phyloP scores from a whole-genome alignment of 257 asterid species.

The Nicotiana paniculata region DNA sequence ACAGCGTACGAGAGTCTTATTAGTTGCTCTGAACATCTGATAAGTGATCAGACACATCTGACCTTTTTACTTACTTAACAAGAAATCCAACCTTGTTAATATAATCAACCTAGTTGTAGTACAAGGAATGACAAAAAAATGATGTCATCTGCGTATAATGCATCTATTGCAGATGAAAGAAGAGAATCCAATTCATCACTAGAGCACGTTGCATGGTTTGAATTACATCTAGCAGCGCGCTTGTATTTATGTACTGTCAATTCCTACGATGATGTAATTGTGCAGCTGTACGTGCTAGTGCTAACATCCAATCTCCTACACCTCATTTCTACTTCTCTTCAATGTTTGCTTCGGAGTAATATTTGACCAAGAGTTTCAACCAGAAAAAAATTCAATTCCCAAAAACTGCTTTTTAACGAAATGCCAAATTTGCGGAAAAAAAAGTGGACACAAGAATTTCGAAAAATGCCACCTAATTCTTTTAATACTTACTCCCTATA shows the following conservation, averaged over 20 bases:
- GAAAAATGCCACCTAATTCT: too few relatives aligned
- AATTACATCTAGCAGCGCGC: background rate
- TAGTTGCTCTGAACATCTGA: background rate
- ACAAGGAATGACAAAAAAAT: background rate
- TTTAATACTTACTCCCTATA: too few relatives aligned
- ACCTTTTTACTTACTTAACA: background rate
- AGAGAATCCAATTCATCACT: background rate
- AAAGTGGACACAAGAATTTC: too few relatives aligned
- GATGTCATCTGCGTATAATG: background rate
- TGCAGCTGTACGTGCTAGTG: background rate
- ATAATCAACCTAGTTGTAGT: background rate
- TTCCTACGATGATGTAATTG: background rate
- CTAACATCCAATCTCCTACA: background rate
- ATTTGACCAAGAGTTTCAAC: background rate
- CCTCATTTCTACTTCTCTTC: background rate
- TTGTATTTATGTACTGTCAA: background rate
- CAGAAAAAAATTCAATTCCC: background rate
- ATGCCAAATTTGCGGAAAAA: background rate
- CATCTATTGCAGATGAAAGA: background rate
- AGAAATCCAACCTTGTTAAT: background rate
- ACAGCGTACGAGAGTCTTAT: background rate
- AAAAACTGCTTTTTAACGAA: background rate
- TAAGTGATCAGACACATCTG: background rate
- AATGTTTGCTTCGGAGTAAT: background rate
- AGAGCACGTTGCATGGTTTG: background rate